A percentile compares a stretch with the other conserved stretches of the same genome.
Evolutionary conservation across 768 basidiomycete genomes (phyloP).

Genomic region (Clitopilus hobsonii): DNA sequence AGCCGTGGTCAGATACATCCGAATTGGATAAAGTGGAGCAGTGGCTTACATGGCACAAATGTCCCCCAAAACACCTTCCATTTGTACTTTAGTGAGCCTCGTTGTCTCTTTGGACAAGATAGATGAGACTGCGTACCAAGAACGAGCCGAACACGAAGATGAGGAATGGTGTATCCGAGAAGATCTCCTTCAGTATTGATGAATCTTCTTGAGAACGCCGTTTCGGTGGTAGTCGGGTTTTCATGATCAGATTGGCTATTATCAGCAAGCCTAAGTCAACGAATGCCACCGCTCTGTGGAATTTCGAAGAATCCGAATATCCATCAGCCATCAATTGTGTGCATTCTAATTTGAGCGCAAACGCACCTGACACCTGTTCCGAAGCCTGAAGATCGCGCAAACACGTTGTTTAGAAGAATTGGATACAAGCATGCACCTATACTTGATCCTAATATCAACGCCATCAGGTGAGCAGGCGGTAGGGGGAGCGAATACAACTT

Average conservation of each 20-base stretch:
- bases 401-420: slow-evolving; percentile 46
- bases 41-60: slow-evolving; percentile 43
- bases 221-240: slow-evolving; percentile 31
- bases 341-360: slow-evolving; percentile 18
- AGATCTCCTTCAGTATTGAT: slow-evolving; percentile 26
- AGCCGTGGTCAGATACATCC: background rate
- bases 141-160: slow-evolving; percentile 37
- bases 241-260: slow-evolving; percentile 38
- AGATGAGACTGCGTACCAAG: slow-evolving; percentile 18
- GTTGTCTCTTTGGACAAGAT: background rate
- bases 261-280: slow-evolving; percentile 40
- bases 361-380: slow-evolving; percentile 37
- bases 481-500: too few species aligned
- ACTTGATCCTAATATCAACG: slow-evolving; percentile 41
- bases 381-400: slow-evolving; percentile 30
- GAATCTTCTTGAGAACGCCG: slow-evolving; percentile 11
- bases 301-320: slow-evolving; percentile 1
- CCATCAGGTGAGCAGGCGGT: too few species aligned
- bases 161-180: slow-evolving; percentile 37
- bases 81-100: background rate
- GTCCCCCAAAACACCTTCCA: slow-evolving; percentile 41
- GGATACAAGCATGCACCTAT: slow-evolving; percentile 50
- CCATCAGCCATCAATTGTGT: slow-evolving; percentile 14
- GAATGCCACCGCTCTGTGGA: slow-evolving; percentile 36
- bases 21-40: background rate